Evolutionary conservation across 768 basidiomycete species (phyloP).

Genomic region (Boletus rex-veris): DNA sequence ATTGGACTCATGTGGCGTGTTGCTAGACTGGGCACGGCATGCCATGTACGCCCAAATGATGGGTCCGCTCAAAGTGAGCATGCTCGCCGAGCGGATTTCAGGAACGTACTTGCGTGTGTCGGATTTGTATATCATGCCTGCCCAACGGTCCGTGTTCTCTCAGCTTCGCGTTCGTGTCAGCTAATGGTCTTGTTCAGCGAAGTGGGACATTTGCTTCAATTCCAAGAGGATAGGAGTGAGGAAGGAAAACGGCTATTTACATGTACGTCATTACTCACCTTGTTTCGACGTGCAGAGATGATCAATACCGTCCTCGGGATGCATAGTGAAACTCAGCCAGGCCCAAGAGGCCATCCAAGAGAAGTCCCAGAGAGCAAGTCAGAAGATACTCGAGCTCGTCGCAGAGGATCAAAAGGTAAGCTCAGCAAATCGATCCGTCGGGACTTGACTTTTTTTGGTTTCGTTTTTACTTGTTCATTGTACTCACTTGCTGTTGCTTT

Average conservation of each 20-base stretch:
- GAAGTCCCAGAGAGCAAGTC: slow-evolving; percentile 15
- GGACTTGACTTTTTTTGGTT: no score
- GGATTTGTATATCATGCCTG: slow-evolving; percentile 20
- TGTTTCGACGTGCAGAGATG: no score
- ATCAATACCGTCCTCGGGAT: not conserved
- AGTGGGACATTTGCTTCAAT: slow-evolving; percentile 17
- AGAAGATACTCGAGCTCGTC: slow-evolving; percentile 14
- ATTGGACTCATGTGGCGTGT: not conserved
- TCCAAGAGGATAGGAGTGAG: slow-evolving; percentile 18
- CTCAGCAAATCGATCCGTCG: no score
- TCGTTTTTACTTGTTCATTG: no score
- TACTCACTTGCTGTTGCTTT: no score
- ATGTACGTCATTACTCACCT: not conserved
- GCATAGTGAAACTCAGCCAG: slow-evolving; percentile 6
- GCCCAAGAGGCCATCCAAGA: slow-evolving; percentile 17
- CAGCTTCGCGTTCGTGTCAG: not conserved
- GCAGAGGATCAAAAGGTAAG: slow-evolving; percentile 12
- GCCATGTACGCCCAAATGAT: slow-evolving; percentile 24
- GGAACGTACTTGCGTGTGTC: slow-evolving; percentile 17
- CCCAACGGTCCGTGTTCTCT: slow-evolving; percentile 13
- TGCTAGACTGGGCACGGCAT: slow-evolving; percentile 10
- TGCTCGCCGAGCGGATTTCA: slow-evolving; percentile 20
- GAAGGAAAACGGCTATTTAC: slow-evolving; percentile 13
- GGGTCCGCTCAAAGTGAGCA: slow-evolving; percentile 23
- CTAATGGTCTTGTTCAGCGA: not conserved